Percentiles rank a stretch among this genome's conserved stretches.
Evolutionary conservation across 2,329 filamentous ascomycete genomes (phyloP).

Genomic region (Diplocarpon mali): DNA sequence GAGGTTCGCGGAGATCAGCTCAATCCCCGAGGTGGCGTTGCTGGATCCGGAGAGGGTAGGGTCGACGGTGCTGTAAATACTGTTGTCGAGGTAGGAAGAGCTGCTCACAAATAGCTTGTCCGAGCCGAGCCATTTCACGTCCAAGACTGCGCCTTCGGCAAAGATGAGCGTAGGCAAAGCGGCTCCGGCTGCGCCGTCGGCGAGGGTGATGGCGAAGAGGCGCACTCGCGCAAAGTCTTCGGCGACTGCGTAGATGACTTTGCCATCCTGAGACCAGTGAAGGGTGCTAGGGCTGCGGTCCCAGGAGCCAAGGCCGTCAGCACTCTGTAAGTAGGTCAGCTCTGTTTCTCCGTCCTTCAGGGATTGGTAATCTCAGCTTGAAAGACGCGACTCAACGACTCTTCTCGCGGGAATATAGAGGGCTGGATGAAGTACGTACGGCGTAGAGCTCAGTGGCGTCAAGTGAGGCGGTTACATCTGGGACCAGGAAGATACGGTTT

Average conservation of each 20-base stretch:
- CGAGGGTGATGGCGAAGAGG: constrained; percentile 50
- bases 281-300: constrained; percentile 43
- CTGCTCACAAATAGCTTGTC: constrained; percentile 44
- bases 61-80: constrained; percentile 45
- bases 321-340: constrained; percentile 23
- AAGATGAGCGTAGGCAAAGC: constrained; percentile 7
- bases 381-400: no score
- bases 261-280: constrained; percentile 45
- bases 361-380: no score
- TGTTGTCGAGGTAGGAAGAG: constrained; percentile 58
- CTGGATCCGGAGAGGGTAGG: constrained; percentile 8
- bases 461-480: constrained; percentile 43
- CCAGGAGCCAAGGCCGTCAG: constrained; percentile 49
- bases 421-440: not conserved
- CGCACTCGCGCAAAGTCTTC: constrained; percentile 53
- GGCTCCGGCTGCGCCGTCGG: constrained; percentile 31
- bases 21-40: constrained; percentile 15
- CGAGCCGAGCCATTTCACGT: constrained; percentile 19
- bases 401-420: no score
- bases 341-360: no score
- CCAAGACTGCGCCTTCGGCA: constrained; percentile 8
- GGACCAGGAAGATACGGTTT: constrained; percentile 51
- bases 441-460: constrained; percentile 49
- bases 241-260: constrained; percentile 55
- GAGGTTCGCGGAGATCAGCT: constrained; percentile 15